Conservation (phyloP, 495 filamentous ascomycete species). For the Peziza echinospora region DNA sequence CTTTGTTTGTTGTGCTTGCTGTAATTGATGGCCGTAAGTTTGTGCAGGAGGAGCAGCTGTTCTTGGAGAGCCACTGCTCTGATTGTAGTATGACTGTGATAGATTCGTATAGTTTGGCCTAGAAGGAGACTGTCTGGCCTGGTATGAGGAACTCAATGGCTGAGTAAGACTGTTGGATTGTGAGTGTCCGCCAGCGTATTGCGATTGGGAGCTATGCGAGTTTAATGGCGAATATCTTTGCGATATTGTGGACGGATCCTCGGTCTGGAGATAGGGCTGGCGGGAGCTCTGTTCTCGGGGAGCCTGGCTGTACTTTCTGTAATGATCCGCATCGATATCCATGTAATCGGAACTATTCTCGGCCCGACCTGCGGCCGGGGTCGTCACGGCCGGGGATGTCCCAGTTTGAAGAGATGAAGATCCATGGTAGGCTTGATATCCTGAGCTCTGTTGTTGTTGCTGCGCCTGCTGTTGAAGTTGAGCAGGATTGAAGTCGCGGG, state of each 20-base stretch:
- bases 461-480: conserved; percentile 6
- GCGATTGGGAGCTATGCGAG: conserved; percentile 39
- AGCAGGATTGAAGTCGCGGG: conserved; percentile 9
- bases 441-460: conserved; percentile 2
- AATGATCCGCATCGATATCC: conserved; percentile 53
- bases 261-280: conserved; percentile 20
- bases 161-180: conserved; percentile 5
- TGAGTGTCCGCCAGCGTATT: conserved; percentile 32
- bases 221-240: conserved; percentile 94
- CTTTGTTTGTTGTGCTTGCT: conserved; percentile 22
- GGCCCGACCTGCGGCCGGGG: conserved; percentile 25
- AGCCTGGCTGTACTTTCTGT: conserved; percentile 38
- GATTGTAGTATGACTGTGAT: conserved; percentile 41
- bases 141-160: conserved; percentile 9
- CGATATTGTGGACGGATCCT: conserved; percentile 53
- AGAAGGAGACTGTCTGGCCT: conserved; percentile 35
- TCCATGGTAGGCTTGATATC: conserved; percentile 19
- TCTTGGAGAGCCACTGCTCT: conserved; percentile 13
- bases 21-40: conserved; percentile 15
- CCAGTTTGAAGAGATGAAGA: conserved; percentile 24
- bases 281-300: conserved; percentile 8
- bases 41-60: conserved; percentile 16
- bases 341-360: conserved; percentile 29
- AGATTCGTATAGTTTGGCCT: conserved; percentile 34
- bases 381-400: conserved; percentile 32